Evolutionary conservation across 2,329 filamentous ascomycete species (phyloP).

Genomic region (Ophiocordyceps polyrhachis-furcata): DNA sequence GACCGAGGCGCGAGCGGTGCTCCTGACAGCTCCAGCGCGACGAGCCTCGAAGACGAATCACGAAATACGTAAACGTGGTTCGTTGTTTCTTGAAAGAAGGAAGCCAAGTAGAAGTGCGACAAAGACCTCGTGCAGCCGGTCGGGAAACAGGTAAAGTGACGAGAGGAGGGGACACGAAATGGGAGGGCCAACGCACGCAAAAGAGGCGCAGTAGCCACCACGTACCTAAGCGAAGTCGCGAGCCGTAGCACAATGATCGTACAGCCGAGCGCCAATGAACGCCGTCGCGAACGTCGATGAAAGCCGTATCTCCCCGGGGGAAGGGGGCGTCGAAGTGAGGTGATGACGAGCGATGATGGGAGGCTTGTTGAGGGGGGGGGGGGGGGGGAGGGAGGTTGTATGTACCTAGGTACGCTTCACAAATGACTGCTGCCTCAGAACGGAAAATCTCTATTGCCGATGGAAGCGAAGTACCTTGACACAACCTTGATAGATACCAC

Average conservation of each 20-base stretch:
- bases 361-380: background rate
- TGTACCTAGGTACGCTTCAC: too few species aligned
- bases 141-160: background rate
- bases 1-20: background rate
- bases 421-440: background rate
- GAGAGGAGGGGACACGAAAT: background rate
- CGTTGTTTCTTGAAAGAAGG: background rate
- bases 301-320: background rate
- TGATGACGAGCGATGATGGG: background rate
- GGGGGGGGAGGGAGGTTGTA: too few species aligned
- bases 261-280: background rate
- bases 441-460: background rate
- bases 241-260: background rate
- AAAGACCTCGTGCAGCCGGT: background rate
- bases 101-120: background rate
- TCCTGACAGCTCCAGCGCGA: conserved; percentile 1
- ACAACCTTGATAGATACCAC: background rate
- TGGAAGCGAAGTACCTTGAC: background rate
- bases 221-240: conserved; percentile 1
- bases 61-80: background rate
- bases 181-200: background rate
- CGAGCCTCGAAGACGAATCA: background rate
- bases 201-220: background rate
- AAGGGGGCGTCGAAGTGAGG: background rate
- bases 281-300: background rate